Conservation (phyloP, 1,139 yeast species). For the Schwanniomyces etchellsii region DNA sequence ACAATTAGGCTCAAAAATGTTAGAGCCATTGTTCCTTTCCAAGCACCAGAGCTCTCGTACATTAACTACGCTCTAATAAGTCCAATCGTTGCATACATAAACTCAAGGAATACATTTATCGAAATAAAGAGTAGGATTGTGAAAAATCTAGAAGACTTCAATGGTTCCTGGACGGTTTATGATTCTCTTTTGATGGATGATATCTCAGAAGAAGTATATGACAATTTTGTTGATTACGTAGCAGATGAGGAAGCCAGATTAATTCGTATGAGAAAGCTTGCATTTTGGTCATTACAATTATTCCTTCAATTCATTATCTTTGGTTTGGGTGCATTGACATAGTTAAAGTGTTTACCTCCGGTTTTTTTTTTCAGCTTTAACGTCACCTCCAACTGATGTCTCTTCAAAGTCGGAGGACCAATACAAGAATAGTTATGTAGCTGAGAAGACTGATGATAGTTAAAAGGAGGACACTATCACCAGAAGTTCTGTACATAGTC, state of each 20-base stretch:
- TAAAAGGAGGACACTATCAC: slow-evolving; percentile 42
- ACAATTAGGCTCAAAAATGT: slow-evolving; percentile 77
- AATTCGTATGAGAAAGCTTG: slow-evolving; percentile 72
- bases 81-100: slow-evolving; percentile 94
- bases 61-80: slow-evolving; percentile 86
- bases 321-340: slow-evolving; percentile 59
- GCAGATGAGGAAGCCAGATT: slow-evolving; percentile 78
- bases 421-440: slow-evolving; percentile 38
- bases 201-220: slow-evolving; percentile 82
- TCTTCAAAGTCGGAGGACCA: slow-evolving; percentile 39
- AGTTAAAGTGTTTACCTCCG: slow-evolving; percentile 9
- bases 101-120: slow-evolving; percentile 81
- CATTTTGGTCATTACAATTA: slow-evolving; percentile 89
- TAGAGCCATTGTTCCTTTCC: slow-evolving; percentile 82
- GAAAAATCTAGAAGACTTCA: slow-evolving; percentile 74
- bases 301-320: slow-evolving; percentile 74
- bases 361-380: too few relatives aligned
- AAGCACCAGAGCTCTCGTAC: slow-evolving; percentile 77
- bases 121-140: slow-evolving; percentile 85
- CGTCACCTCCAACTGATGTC: too few relatives aligned
- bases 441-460: slow-evolving; percentile 39
- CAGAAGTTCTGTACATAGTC: slow-evolving; percentile 45
- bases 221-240: slow-evolving; percentile 83
- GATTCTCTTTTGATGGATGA: slow-evolving; percentile 92
- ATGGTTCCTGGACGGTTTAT: slow-evolving; percentile 94